Conservation (phyloP, 1,139 yeast genomes). For the Candida sp. region DNA sequence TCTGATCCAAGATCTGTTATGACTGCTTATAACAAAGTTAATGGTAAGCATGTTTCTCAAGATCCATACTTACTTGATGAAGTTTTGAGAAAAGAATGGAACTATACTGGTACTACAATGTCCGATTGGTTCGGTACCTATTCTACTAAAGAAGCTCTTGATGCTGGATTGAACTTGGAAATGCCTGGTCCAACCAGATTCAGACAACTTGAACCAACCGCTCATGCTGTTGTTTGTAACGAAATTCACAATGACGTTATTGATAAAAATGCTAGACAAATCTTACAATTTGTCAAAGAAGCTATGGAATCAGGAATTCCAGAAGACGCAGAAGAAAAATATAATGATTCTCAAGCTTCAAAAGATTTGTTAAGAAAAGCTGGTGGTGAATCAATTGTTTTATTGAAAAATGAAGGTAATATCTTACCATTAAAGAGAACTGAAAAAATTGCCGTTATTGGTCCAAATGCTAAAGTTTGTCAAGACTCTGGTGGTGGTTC, state of each 20-base stretch:
- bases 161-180: slow-evolving; percentile 58
- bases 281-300: slow-evolving; percentile 44
- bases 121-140: slow-evolving; percentile 67
- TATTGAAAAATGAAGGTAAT: slow-evolving; percentile 47
- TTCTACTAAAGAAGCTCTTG: slow-evolving; percentile 42
- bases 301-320: slow-evolving; percentile 41
- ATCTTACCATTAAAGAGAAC: slow-evolving; percentile 37
- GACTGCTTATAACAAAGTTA: slow-evolving; percentile 60
- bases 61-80: slow-evolving; percentile 37
- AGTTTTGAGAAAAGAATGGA: slow-evolving; percentile 53
- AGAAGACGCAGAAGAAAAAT: slow-evolving; percentile 33
- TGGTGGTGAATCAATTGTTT: slow-evolving; percentile 50
- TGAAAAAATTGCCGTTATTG: slow-evolving; percentile 31
- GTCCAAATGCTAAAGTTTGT: slow-evolving; percentile 33
- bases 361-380: slow-evolving; percentile 38
- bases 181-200: slow-evolving; percentile 61
- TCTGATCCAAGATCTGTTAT: slow-evolving; percentile 50
- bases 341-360: slow-evolving; percentile 45
- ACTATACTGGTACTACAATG: slow-evolving; percentile 53
- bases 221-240: slow-evolving; percentile 32
- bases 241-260: slow-evolving; percentile 26
- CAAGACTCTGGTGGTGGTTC: slow-evolving; percentile 38
- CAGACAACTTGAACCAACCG: slow-evolving; percentile 36
- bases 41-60: slow-evolving; percentile 55
- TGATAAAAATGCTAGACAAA: slow-evolving; percentile 44